A percentile compares a stretch with the other conserved stretches of the same genome.
Conservation (phyloP, 2,329 filamentous ascomycete genomes). For the Moelleriella libera region DNA sequence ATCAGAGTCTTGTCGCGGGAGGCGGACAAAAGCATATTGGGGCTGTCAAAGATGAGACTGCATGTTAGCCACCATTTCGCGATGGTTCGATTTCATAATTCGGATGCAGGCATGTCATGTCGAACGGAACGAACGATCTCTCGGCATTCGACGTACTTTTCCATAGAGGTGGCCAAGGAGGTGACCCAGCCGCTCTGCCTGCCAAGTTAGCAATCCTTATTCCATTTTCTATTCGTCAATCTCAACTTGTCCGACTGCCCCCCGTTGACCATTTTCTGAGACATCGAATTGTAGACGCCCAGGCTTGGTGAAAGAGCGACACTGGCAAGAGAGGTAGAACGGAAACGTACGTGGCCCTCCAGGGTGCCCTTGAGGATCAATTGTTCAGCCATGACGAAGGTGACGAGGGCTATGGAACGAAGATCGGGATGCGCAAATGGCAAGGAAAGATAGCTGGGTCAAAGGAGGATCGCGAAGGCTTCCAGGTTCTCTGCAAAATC, state of each 20-base stretch:
- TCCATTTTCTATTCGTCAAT: not conserved
- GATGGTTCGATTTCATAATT: too few relatives aligned
- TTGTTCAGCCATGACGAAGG: slow-evolving; percentile 70
- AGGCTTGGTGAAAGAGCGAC: not conserved
- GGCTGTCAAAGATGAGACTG: slow-evolving; percentile 34
- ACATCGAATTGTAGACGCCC: too few relatives aligned
- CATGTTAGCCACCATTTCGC: too few relatives aligned
- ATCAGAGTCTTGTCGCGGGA: slow-evolving; percentile 98
- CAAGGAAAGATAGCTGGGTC: slow-evolving; percentile 19
- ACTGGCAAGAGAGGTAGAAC: slow-evolving; percentile 7
- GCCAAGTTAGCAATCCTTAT: not conserved
- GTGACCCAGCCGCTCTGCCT: slow-evolving; percentile 89
- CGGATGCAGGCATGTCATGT: not conserved
- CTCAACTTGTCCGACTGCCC: not conserved
- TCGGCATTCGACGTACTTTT: slow-evolving; percentile 59
- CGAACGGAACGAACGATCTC: not conserved
- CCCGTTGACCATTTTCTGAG: not conserved
- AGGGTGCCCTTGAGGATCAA: slow-evolving; percentile 93
- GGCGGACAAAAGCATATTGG: slow-evolving; percentile 98
- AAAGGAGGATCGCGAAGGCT: slow-evolving; percentile 11
- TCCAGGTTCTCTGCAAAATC: slow-evolving; percentile 12
- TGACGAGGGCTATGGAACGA: slow-evolving; percentile 26
- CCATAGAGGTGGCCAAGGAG: slow-evolving; percentile 92
- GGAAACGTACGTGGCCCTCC: slow-evolving; percentile 73
- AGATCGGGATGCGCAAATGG: slow-evolving; percentile 12